Base-by-base conservation (phyloP, 768 basidiomycete genomes). In the Terana coerulea region DNA sequence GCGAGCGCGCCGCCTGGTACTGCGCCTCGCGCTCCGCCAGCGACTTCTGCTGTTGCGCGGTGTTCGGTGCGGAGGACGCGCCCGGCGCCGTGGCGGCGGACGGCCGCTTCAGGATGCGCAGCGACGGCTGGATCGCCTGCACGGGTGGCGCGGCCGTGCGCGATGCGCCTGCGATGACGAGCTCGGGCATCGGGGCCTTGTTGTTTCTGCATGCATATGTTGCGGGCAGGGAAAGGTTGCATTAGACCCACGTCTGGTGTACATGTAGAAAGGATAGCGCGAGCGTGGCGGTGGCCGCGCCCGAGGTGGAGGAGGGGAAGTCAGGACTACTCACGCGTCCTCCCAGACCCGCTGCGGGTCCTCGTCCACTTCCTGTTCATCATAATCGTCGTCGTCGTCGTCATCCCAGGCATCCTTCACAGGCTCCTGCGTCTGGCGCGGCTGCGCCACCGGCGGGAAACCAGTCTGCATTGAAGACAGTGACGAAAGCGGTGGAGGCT, bases 41-140 rank as follows among this genome's bases (percentile, higher is more conserved):
- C 3, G 77, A 56, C 8, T 68, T 61, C 8, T 57, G 71, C 10
- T 56, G 71, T 59, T 35, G 70, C 53, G 26, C 69, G 47, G 59
- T 53, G 0, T 62, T 54, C 11, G 62, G 52, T 1, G 64, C 21
- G 3, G 58, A 28, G 1, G 62, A 53, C 6, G 55, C 26, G 11
- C 51, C 34, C 1, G 59, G 47, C 6, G 60, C 35, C 12, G 68
- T 36, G 5, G 60, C 39, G 0, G 63, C 55, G 53, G 79, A 69
- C 1, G 84, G 83, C 5, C 88, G 83, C 64, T 88, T 91, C 12
- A 91, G 75, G 50, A 90, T 89, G 33, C 81, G 81, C 59, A 89
- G 72, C 8, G 77, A 65, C 8, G 83, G 78, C 45, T 84, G 82
- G 55, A 89, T 72, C 0, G 79, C 82, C 2, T 76, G 73, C 3